phyloP scores from a whole-genome alignment of 106 monocot genomes.

The Narthecium ossifragum region DNA sequence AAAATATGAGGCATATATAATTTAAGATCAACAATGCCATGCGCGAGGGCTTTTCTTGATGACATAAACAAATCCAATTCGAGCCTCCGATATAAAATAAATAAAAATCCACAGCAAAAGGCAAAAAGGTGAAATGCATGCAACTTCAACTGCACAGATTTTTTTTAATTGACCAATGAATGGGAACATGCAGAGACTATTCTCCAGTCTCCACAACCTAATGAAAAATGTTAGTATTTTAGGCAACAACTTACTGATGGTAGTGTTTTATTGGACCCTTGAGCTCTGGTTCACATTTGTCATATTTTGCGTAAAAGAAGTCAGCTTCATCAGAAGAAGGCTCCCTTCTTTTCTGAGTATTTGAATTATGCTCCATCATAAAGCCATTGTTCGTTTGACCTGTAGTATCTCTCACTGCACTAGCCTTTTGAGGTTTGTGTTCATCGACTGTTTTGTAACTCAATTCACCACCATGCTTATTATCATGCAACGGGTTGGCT shows the following conservation, averaged over 20 bases:
- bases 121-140: no score
- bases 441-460: constrained; percentile 29
- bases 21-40: no score
- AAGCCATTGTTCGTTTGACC: constrained; percentile 29
- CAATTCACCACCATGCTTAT: constrained; percentile 26
- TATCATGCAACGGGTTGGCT: constrained; percentile 20
- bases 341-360: constrained; percentile 32
- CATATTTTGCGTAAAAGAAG: constrained; percentile 69
- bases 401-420: constrained; percentile 15
- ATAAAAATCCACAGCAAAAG: no score
- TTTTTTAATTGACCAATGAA: no score
- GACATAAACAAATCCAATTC: no score
- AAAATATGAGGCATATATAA: background rate
- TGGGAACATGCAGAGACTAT: no score
- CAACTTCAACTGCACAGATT: no score
- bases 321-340: constrained; percentile 52
- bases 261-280: constrained; percentile 73
- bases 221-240: no score
- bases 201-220: no score
- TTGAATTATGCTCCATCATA: constrained; percentile 18
- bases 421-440: constrained; percentile 29
- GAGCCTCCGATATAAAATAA: no score
- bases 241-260: constrained; percentile 52
- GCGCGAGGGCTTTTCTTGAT: no score
- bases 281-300: constrained; percentile 62